Percentiles rank a stretch among this genome's conserved stretches.
These are phyloP conservation scores for Fusarium fujikuroi DNA, from an alignment of 2,329 filamentous ascomycete genomes.

Conservation along the genomic window DNA sequence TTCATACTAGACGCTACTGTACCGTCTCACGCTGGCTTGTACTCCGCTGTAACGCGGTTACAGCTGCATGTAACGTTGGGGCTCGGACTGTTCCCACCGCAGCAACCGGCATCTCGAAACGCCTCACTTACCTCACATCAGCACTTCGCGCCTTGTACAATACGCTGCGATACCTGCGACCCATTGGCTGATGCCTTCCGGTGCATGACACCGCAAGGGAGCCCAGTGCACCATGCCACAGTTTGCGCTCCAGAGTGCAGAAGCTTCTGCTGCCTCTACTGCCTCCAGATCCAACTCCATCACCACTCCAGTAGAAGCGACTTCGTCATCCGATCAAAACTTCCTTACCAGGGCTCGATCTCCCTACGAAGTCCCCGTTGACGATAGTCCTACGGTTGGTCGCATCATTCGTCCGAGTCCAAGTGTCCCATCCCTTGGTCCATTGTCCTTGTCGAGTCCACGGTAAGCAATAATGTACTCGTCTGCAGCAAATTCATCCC, in stretches of 20 bases:
- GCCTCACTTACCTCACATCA: constrained; percentile 36
- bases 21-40: constrained; percentile 26
- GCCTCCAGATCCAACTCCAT: constrained; percentile 25
- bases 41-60: constrained; percentile 30
- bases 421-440: constrained; percentile 35
- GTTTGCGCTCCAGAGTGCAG: constrained; percentile 59
- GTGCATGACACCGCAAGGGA: constrained; percentile 47
- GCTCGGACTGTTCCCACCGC: constrained; percentile 39
- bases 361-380: constrained; percentile 43
- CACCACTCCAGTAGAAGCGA: constrained; percentile 25
- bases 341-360: constrained; percentile 28
- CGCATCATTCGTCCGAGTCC: constrained; percentile 43
- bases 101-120: constrained; percentile 50
- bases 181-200: constrained; percentile 46
- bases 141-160: constrained; percentile 26
- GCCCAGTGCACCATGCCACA: constrained; percentile 62
- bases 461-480: constrained; percentile 42
- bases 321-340: constrained; percentile 18
- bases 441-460: constrained; percentile 39
- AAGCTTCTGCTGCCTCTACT: constrained; percentile 47
- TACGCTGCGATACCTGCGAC: constrained; percentile 7
- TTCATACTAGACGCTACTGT: constrained; percentile 13
- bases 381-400: constrained; percentile 61
- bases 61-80: constrained; percentile 44
- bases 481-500: constrained; percentile 32